These are phyloP conservation scores for Elaeagnus macrophylla DNA, from an alignment of 306 rosid species.

Conservation along the genomic window DNA sequence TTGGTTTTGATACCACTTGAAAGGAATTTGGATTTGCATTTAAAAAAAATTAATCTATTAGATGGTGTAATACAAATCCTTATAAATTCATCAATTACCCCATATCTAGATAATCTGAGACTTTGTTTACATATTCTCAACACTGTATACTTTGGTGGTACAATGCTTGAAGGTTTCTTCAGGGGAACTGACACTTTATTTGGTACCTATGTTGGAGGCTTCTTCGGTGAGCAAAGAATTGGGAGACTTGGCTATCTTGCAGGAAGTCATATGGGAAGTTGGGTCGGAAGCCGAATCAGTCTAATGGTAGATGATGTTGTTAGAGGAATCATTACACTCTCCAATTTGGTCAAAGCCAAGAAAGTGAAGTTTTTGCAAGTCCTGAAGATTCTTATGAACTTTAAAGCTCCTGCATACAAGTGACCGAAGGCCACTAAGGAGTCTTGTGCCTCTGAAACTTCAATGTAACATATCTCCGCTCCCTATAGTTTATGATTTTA, in stretches of 20 bases:
- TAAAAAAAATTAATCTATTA: too few relatives aligned
- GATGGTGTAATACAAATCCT: too few relatives aligned
- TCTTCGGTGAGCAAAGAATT: constrained; percentile 55
- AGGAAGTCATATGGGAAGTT: constrained; percentile 85
- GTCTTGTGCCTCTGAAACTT: too few relatives aligned
- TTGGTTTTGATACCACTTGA: too few relatives aligned
- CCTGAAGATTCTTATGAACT: constrained; percentile 26
- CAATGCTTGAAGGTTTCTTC: constrained; percentile 49
- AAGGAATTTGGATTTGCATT: too few relatives aligned
- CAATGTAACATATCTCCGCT: too few relatives aligned
- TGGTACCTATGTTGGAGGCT: constrained; percentile 68
- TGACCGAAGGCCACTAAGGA: too few relatives aligned
- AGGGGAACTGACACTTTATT: constrained; percentile 71
- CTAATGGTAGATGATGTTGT: constrained; percentile 72
- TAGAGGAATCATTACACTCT: constrained; percentile 60
- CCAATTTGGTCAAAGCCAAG: constrained; percentile 26
- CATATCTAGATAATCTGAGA: too few relatives aligned
- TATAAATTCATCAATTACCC: too few relatives aligned
- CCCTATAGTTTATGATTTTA: too few relatives aligned
- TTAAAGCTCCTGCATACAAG: too few relatives aligned
- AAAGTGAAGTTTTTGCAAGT: constrained; percentile 26
- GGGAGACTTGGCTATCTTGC: constrained; percentile 81
- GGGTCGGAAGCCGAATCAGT: constrained; percentile 87
- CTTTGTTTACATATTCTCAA: too few relatives aligned
- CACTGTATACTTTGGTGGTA: constrained; percentile 76